Evolutionary conservation across 108 stramenopile genomes (phyloP).

Genomic region (Stephanodiscus minutulus): DNA sequence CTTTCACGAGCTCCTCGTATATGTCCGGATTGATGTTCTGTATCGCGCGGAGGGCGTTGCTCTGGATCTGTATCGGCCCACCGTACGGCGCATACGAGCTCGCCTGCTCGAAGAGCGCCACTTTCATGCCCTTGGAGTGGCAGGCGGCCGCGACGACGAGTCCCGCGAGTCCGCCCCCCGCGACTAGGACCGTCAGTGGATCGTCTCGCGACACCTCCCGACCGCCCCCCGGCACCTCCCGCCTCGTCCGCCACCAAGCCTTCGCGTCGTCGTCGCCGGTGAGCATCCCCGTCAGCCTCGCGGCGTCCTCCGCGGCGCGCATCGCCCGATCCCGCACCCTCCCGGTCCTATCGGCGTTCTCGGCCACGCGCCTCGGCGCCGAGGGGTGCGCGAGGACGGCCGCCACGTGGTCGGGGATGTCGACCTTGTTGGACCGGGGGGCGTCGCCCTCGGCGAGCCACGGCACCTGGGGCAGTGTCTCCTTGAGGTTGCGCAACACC

Average conservation of each 20-base stretch:
- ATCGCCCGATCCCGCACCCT: conserved; percentile 62
- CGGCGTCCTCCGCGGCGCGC: conserved; percentile 75
- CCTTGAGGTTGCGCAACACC: conserved; percentile 60
- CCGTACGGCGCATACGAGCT: conserved; percentile 92
- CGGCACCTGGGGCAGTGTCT: conserved; percentile 60
- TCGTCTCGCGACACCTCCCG: conserved; percentile 67
- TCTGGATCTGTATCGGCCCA: conserved; percentile 98
- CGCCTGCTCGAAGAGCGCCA: conserved; percentile 92
- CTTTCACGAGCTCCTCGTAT: conserved; percentile 76
- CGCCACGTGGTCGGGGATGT: conserved; percentile 68
- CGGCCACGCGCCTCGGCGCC: conserved; percentile 70
- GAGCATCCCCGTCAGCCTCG: conserved; percentile 56
- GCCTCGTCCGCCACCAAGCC: conserved; percentile 75
- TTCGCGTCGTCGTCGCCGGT: conserved; percentile 52
- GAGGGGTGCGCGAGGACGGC: conserved; percentile 52
- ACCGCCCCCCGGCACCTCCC: conserved; percentile 53
- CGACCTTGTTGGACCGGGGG: conserved; percentile 60
- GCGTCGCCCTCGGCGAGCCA: conserved; percentile 70
- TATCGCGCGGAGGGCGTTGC: conserved; percentile 92
- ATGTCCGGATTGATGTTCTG: conserved; percentile 83
- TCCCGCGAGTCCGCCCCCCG: conserved; percentile 89
- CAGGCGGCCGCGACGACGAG: conserved; percentile 87
- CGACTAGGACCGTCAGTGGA: conserved; percentile 78
- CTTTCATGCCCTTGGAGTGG: conserved; percentile 91
- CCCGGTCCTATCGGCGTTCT: conserved; percentile 67